Conservation (phyloP, 768 basidiomycete genomes). For the Kwoniella europaea region DNA sequence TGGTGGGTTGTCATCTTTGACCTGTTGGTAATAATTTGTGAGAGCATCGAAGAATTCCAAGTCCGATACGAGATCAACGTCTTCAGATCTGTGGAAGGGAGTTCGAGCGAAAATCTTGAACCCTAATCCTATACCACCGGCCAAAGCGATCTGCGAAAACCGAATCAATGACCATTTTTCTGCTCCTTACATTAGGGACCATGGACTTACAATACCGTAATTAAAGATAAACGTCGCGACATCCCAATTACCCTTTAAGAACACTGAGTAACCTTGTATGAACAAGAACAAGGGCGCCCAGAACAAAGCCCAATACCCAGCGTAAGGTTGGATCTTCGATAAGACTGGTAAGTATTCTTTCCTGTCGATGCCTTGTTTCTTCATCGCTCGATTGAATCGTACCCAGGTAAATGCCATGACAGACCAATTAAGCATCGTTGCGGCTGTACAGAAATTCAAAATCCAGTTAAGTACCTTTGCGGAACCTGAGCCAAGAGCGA, state of each 20-base stretch:
- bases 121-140: constrained; percentile 29
- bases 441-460: constrained; percentile 26
- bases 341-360: constrained; percentile 6
- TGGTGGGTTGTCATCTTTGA: constrained; percentile 26
- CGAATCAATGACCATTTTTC: neutral
- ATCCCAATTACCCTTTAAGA: constrained; percentile 30
- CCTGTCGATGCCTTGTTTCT: constrained; percentile 36
- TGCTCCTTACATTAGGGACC: too few species aligned
- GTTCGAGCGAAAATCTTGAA: constrained; percentile 34
- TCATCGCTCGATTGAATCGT: constrained; percentile 41
- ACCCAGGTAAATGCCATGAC: constrained; percentile 37
- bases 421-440: constrained; percentile 25
- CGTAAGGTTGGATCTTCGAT: constrained; percentile 27
- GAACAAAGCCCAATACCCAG: constrained; percentile 27
- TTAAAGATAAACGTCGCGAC: constrained; percentile 29
- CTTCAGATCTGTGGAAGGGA: constrained; percentile 27
- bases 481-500: constrained; percentile 35
- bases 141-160: constrained; percentile 18
- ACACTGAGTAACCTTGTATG: constrained; percentile 27
- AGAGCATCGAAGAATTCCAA: constrained; percentile 35
- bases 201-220: constrained; percentile 26
- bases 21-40: constrained; percentile 25
- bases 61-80: constrained; percentile 29
- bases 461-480: constrained; percentile 43
- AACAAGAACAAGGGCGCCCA: constrained; percentile 24